A percentile compares a stretch with the other conserved stretches of the same genome.
These are phyloP conservation scores for Butyriboletus loyo DNA, from an alignment of 768 basidiomycete species.

Conservation along the genomic window DNA sequence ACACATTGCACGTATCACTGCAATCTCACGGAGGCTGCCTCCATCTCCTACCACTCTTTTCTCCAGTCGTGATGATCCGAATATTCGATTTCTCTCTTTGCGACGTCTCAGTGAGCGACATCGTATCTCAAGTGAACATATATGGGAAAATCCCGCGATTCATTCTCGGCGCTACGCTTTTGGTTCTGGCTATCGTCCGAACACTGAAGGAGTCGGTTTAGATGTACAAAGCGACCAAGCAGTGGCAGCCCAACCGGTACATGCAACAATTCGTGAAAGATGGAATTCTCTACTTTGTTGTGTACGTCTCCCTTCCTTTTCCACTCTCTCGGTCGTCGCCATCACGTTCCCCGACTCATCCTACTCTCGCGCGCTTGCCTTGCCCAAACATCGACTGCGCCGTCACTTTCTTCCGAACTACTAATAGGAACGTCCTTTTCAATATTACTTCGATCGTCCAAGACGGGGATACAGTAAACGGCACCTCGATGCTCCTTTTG, in stretches of 20 bases:
- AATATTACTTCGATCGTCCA: too few relatives aligned
- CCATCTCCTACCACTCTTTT: neutral
- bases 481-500: neutral
- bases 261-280: too few relatives aligned
- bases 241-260: neutral
- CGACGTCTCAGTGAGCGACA: fast-evolving
- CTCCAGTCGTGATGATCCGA: neutral
- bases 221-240: too few relatives aligned
- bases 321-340: too few relatives aligned
- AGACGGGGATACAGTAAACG: too few relatives aligned
- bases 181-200: neutral
- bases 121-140: neutral
- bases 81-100: neutral
- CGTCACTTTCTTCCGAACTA: too few relatives aligned
- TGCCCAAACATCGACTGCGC: too few relatives aligned
- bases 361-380: too few relatives aligned
- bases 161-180: neutral
- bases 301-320: too few relatives aligned
- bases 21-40: neutral
- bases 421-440: too few relatives aligned
- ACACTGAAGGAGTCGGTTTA: neutral
- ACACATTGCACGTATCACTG: fast-evolving
- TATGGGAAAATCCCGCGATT: neutral
- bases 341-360: too few relatives aligned
- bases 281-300: too few relatives aligned